Base-by-base conservation (phyloP, 1,284 basidiomycete species). In the Porogramme epimiltina region DNA sequence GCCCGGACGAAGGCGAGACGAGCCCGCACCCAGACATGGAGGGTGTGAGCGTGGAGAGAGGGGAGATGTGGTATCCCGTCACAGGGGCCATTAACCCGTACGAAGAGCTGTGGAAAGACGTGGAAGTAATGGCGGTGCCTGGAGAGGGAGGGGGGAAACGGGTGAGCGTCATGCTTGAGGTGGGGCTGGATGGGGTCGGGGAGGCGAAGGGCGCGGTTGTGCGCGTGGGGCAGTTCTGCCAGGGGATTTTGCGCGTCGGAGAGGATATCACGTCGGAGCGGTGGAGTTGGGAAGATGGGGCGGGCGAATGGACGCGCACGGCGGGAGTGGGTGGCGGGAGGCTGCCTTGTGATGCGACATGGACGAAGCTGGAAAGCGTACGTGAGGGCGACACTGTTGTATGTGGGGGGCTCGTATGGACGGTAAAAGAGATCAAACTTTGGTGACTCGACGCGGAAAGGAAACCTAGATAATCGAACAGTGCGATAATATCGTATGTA, bases 91-190 rank as follows among this genome's bases (percentile, higher is more conserved):
- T 54, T 9, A 38, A 42, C 19, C 52, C 51, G 44, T 59, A 59
- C 45, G 58, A 59, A 24, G 58, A 59, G 54, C 54, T 52, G 24
- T 59, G 58, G 58, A 51, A 46, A 42, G 33, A 46, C 15, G n/a
- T 51, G 0, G 16, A n/a, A 2, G 42, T 56, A 6, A 33, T 49
- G 2, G n/a, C 57, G 6, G 37, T 51, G 3, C 15, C 44, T 18
- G 33, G 44, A 6, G 51, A 47, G 13, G 51, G 36, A 1, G 47
- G 40, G 5, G 50, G 23, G 5, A 23, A 38, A 9, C 42, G 44
- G n/a, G 28, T 41, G 4, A 45, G 45, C 13, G 47, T 59, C 19
- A 37, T 49, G 39, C 40, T 59, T 2, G 52, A 59, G 39, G 28
- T 49, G n/a, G 50, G 43, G 2, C 15, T 26, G n/a, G 36, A 3